Base-by-base conservation (phyloP, 495 filamentous ascomycete genomes). In the Tuber melanosporum region DNA sequence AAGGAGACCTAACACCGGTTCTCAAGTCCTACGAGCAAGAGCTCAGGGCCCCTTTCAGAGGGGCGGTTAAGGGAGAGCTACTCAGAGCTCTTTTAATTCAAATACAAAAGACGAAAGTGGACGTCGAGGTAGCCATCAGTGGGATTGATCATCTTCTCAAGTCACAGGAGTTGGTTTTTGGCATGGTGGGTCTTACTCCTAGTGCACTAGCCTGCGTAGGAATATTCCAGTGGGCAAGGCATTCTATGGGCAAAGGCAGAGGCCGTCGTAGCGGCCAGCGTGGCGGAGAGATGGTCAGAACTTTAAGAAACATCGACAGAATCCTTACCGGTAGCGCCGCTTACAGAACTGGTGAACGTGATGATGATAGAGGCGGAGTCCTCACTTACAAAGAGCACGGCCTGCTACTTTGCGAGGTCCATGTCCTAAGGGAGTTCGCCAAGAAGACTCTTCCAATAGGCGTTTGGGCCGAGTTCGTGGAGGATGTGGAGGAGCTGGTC, bases 101-200 rank as follows among this genome's bases (percentile, higher is more conserved):
- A 83, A 90, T 99, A 70, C 95, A 99, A 83, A 99, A 98, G 87
- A 98, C 95, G 1, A 99, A 98, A 86, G 95, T 99, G 43, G 95
- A 99, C 80, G 91, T 98, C 14, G 95, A 99, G 84, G 91, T 99
- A 75, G 95, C 95, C 22, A 92, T 98, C 83, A 92, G 92, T 74
- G 95, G 95, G 20, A 98, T 99, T 74, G 94, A 99, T 84, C 86
- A 93, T 42, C 87, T 99, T 36, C 86, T 99, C 19, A 97, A 95
- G 86, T 97, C 93, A 80, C 95, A 99, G 82, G 95, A 99, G 82
- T 90, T 99, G 71, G 93, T 99, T 44, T 99, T 99, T 86, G 95
- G 94, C 82, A 97, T 99, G 82, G 89, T 99, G 70, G 94, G 94
- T 14, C 85, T 99, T 57, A 97, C 95, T 0, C 95, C 95, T 17